These are phyloP conservation scores for Stromatinia cepivora DNA, from an alignment of 2,329 filamentous ascomycete species.

Conservation along the genomic window DNA sequence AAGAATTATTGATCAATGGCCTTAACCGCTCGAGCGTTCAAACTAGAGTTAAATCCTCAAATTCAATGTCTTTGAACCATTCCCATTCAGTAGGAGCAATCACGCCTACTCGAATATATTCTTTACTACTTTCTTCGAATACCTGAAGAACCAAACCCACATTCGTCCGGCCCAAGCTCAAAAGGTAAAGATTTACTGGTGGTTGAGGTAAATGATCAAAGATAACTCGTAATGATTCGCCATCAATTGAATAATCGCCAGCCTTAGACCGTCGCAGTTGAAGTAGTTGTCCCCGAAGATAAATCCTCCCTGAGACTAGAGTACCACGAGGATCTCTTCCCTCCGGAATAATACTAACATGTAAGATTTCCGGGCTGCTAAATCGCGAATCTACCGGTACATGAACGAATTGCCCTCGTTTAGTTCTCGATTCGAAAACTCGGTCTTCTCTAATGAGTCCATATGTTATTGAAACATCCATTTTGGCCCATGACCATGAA, in stretches of 20 bases:
- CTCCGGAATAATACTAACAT: slow-evolving; percentile 18
- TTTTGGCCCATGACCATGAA: slow-evolving; percentile 23
- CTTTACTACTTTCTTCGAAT: slow-evolving; percentile 2
- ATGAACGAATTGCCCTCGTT: background rate
- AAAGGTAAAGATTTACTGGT: slow-evolving; percentile 9
- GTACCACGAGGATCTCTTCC: slow-evolving; percentile 13
- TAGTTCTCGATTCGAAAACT: background rate
- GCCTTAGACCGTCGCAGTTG: slow-evolving; percentile 9
- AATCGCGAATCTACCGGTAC: slow-evolving; percentile 9
- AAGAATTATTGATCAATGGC: background rate
- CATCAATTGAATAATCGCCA: slow-evolving; percentile 7
- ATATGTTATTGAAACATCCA: slow-evolving; percentile 20
- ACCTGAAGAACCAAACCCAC: slow-evolving; percentile 13
- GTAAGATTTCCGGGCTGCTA: background rate
- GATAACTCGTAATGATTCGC: background rate
- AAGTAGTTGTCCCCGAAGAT: slow-evolving; percentile 6
- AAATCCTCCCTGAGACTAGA: slow-evolving; percentile 9
- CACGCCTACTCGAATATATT: slow-evolving; percentile 14
- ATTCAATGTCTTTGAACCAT: slow-evolving; percentile 15
- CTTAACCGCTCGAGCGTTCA: background rate
- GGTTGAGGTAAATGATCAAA: slow-evolving; percentile 22
- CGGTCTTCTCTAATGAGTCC: slow-evolving; percentile 13
- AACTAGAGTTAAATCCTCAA: slow-evolving; percentile 10
- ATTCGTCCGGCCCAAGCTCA: slow-evolving; percentile 16
- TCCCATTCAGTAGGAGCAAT: slow-evolving; percentile 19